Evolutionary conservation across 2,329 filamentous ascomycete genomes (phyloP).

Genomic region (Talaromyces pinophilus): DNA sequence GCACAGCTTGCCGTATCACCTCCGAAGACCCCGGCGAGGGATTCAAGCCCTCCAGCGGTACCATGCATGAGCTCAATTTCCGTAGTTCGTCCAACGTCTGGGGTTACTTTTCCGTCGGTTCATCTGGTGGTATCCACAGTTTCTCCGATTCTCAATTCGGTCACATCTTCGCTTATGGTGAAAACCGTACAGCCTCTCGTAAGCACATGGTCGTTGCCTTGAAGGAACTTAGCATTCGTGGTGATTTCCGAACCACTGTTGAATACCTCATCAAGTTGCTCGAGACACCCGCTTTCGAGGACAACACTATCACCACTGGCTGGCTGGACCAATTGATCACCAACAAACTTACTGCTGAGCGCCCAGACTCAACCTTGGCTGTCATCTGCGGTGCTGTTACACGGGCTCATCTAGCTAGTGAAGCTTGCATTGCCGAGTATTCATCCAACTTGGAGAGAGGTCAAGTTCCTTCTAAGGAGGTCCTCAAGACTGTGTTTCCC

Average conservation of each 20-base stretch:
- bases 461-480: conserved; percentile 94
- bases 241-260: conserved; percentile 97
- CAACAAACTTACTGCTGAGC: conserved; percentile 94
- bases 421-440: conserved; percentile 84
- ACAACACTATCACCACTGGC: conserved; percentile 98
- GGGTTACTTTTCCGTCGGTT: conserved; percentile 99
- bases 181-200: conserved; percentile 91
- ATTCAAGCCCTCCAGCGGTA: conserved; percentile 99
- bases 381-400: conserved; percentile 93
- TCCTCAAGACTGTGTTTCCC: conserved; percentile 95
- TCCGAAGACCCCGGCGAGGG: conserved; percentile 98
- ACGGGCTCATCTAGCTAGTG: conserved; percentile 92
- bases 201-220: conserved; percentile 99
- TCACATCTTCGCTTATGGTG: conserved; percentile 98
- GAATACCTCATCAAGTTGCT: conserved; percentile 99
- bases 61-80: conserved; percentile 99
- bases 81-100: conserved; percentile 97
- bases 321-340: conserved; percentile 99
- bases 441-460: conserved; percentile 88
- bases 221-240: conserved; percentile 98
- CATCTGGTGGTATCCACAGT: conserved; percentile 94
- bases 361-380: conserved; percentile 90
- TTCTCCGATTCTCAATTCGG: conserved; percentile 99
- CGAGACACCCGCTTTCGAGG: conserved; percentile 96
- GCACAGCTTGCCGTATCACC: conserved; percentile 97